phyloP scores from a whole-genome alignment of 108 stramenopile genomes.

The Stephanodiscus triporus region DNA sequence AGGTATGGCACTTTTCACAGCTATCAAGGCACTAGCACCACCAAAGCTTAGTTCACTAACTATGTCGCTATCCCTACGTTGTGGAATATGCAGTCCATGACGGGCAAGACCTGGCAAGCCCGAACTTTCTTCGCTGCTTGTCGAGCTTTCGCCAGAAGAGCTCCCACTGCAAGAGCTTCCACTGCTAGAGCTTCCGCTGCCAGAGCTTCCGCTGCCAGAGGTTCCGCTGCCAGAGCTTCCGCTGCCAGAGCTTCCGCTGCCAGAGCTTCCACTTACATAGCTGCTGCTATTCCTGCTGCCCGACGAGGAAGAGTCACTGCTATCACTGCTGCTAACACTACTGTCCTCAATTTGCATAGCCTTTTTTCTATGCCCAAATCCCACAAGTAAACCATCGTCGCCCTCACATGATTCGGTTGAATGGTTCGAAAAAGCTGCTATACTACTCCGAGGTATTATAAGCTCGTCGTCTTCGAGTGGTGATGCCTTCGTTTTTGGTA shows the following conservation, averaged over 20 bases:
- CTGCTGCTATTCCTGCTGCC: slow-evolving; percentile 24
- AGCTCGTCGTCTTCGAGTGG: slow-evolving; percentile 7
- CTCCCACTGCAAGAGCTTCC: slow-evolving; percentile 18
- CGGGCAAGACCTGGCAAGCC: slow-evolving; percentile 31
- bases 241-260: slow-evolving; percentile 9
- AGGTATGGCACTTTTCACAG: slow-evolving; percentile 14
- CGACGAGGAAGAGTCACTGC: slow-evolving; percentile 20
- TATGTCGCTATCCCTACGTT: slow-evolving; percentile 15
- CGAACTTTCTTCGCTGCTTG: slow-evolving; percentile 24
- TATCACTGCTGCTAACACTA: slow-evolving; percentile 11
- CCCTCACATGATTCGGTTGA: slow-evolving; percentile 41
- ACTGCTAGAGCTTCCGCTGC: slow-evolving; percentile 12
- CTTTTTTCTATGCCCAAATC: slow-evolving; percentile 38
- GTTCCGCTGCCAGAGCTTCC: slow-evolving; percentile 18
- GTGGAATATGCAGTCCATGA: slow-evolving; percentile 22
- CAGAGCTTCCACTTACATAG: slow-evolving; percentile 8
- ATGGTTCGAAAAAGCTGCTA: slow-evolving; percentile 9
- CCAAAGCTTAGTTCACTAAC: slow-evolving; percentile 52
- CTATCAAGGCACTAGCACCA: slow-evolving; percentile 47
- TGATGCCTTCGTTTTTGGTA: not conserved
- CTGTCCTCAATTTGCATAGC: slow-evolving; percentile 4
- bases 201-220: slow-evolving; percentile 6
- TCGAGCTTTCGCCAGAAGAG: slow-evolving; percentile 1
- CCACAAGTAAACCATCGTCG: slow-evolving; percentile 41
- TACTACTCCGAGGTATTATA: not conserved